These are phyloP conservation scores for Calonectria multiphialidica DNA, from an alignment of 2,329 filamentous ascomycete genomes.

Conservation along the genomic window DNA sequence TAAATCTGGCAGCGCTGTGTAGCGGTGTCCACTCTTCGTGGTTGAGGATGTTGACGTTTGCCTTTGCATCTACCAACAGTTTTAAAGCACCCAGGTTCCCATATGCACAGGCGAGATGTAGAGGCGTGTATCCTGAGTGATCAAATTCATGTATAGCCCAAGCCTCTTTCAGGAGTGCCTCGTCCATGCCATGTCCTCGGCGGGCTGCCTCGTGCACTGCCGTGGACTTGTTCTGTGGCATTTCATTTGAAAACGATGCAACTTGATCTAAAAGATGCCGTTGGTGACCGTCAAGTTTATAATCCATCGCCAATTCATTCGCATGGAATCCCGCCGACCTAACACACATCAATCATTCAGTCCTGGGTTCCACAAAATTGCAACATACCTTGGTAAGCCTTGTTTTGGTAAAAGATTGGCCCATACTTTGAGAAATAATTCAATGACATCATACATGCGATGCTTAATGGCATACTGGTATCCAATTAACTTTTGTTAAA, in stretches of 20 bases:
- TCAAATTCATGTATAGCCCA: constrained; percentile 12
- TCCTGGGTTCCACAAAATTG: accelerated
- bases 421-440: constrained; percentile 18
- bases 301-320: background rate
- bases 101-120: accelerated
- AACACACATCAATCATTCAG: too few species aligned
- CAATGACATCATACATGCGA: accelerated
- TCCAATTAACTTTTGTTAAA: background rate
- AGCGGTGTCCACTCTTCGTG: accelerated
- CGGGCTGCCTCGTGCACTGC: constrained; percentile 3
- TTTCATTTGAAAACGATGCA: background rate
- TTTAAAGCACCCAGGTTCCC: background rate
- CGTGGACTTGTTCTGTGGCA: accelerated
- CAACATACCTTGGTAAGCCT: constrained; percentile 18
- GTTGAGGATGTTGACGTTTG: background rate
- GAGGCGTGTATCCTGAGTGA: accelerated
- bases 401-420: constrained; percentile 22
- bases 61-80: constrained; percentile 7
- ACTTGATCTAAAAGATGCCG: background rate
- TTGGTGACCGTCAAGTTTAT: background rate
- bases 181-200: background rate
- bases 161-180: constrained; percentile 5
- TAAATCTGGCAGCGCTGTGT: accelerated
- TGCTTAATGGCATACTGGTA: accelerated
- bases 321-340: background rate